A percentile compares a stretch with the other conserved stretches of the same genome.
Conservation (phyloP, 371 early-diverging fungal species). For the Basidiobolus heterosporus region DNA sequence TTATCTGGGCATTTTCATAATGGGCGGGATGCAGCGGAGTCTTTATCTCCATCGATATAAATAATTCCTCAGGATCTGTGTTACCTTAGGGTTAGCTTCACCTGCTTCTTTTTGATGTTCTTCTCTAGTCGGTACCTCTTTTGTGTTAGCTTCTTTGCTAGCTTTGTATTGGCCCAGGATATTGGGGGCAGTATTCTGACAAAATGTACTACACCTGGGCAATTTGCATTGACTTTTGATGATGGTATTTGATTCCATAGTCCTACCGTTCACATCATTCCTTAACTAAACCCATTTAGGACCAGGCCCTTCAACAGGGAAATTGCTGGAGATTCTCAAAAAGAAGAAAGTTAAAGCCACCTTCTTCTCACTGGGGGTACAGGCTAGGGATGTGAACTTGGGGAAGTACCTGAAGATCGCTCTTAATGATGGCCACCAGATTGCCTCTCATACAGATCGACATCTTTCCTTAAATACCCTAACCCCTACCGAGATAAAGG, state of each 20-base stretch:
- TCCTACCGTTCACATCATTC: too few relatives aligned
- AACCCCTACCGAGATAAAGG: constrained; percentile 13
- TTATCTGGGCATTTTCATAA: too few relatives aligned
- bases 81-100: too few relatives aligned
- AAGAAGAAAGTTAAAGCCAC: constrained; percentile 31
- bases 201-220: constrained; percentile 1
- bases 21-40: too few relatives aligned
- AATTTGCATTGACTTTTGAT: constrained; percentile 8
- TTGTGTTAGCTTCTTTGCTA: too few relatives aligned
- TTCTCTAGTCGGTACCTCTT: too few relatives aligned
- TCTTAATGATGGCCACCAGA: constrained; percentile 18
- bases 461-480: constrained; percentile 22
- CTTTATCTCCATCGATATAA: too few relatives aligned
- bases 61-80: too few relatives aligned
- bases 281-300: too few relatives aligned
- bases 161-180: too few relatives aligned
- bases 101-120: too few relatives aligned
- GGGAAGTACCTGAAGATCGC: neutral
- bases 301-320: neutral
- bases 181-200: neutral
- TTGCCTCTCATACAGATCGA: constrained; percentile 31
- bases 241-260: constrained; percentile 4
- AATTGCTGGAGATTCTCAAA: constrained; percentile 25
- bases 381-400: too few relatives aligned
- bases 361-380: constrained; percentile 43